phyloP scores from a whole-genome alignment of 768 basidiomycete species.

The Coprinopsis sp. region DNA sequence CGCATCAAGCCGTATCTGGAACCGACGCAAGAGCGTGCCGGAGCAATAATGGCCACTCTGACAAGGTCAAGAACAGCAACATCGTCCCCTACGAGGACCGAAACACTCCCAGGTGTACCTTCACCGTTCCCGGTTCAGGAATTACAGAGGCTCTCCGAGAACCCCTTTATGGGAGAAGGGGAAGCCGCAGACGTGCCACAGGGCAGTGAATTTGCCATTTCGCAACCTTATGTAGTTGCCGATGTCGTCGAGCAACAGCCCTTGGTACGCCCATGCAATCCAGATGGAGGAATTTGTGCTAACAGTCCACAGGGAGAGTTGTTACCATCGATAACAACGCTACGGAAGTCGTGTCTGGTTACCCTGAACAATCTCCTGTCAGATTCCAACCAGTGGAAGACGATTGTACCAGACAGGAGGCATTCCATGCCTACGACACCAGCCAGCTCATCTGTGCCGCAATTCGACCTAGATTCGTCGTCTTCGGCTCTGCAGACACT shows the following conservation, averaged over 20 bases:
- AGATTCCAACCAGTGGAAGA: conserved; percentile 39
- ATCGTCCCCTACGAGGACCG: conserved; percentile 17
- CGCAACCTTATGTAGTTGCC: not conserved
- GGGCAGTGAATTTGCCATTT: not conserved
- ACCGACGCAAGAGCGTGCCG: no score
- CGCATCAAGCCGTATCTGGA: no score
- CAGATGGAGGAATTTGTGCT: conserved; percentile 3
- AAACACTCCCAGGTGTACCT: conserved; percentile 29
- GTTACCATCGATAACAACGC: conserved; percentile 66
- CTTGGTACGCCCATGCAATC: conserved; percentile 18
- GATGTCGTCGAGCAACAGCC: conserved; percentile 11
- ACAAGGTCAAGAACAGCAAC: conserved; percentile 29
- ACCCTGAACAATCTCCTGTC: conserved; percentile 66
- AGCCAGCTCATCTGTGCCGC: conserved; percentile 25
- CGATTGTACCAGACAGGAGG: conserved; percentile 55
- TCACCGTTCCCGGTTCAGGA: conserved; percentile 37
- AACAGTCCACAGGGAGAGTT: conserved; percentile 46
- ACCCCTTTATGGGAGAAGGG: not conserved
- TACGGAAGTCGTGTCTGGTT: conserved; percentile 71
- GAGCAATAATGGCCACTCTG: conserved; percentile 35
- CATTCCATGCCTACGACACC: conserved; percentile 55
- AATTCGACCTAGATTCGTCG: conserved; percentile 29
- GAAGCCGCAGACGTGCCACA: not conserved
- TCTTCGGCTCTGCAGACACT: conserved; percentile 59
- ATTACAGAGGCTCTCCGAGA: conserved; percentile 17